Evolutionary conservation across 163 green algal genomes (phyloP).

Genomic region (Prototheca stagnorum): DNA sequence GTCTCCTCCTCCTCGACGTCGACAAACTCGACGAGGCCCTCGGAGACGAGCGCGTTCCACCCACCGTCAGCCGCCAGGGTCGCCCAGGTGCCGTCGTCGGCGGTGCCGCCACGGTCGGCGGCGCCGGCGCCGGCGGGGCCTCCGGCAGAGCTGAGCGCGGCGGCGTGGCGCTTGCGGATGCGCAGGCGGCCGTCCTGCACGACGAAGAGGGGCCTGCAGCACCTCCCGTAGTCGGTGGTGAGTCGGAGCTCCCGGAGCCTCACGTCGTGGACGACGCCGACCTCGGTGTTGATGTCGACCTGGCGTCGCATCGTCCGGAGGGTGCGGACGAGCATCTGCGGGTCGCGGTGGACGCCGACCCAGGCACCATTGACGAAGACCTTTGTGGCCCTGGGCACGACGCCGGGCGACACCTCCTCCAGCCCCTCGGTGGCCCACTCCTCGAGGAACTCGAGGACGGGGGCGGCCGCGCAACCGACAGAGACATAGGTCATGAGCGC

Average conservation of each 20-base stretch:
- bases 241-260: slow-evolving; percentile 81
- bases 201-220: slow-evolving; percentile 85
- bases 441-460: slow-evolving; percentile 80
- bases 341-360: slow-evolving; percentile 83
- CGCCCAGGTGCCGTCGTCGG: too few relatives aligned
- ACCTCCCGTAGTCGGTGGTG: slow-evolving; percentile 85
- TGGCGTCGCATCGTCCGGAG: slow-evolving; percentile 71
- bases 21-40: slow-evolving; percentile 73
- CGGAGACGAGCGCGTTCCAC: slow-evolving; percentile 58
- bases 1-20: slow-evolving; percentile 96
- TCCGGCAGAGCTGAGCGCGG: slow-evolving; percentile 14
- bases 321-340: slow-evolving; percentile 65
- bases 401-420: slow-evolving; percentile 69
- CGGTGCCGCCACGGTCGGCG: slow-evolving; percentile 20
- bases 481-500: slow-evolving; percentile 94
- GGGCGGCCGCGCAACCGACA: slow-evolving; percentile 54
- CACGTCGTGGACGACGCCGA: slow-evolving; percentile 85
- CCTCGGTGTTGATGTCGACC: slow-evolving; percentile 37
- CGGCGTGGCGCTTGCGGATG: slow-evolving; percentile 70
- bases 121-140: slow-evolving; percentile 36
- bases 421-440: slow-evolving; percentile 85
- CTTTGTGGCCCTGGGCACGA: slow-evolving; percentile 68
- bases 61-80: too few relatives aligned
- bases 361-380: slow-evolving; percentile 95
- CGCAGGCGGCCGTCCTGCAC: slow-evolving; percentile 56